These are phyloP conservation scores for Termitomyces sp. DNA, from an alignment of 768 basidiomycete genomes.

Conservation along the genomic window DNA sequence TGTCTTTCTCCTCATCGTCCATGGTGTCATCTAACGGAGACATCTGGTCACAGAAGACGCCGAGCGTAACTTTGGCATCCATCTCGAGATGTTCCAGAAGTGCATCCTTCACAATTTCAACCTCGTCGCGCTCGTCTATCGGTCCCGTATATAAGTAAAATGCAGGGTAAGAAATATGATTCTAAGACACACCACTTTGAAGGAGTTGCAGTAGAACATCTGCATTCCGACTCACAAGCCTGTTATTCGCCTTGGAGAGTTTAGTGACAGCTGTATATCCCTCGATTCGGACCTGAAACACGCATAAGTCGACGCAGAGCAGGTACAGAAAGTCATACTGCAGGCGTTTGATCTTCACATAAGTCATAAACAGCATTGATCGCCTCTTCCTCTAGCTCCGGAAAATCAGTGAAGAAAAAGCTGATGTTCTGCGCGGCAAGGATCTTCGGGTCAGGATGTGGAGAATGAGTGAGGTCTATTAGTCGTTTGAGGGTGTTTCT, in stretches of 20 bases:
- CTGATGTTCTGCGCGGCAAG: slow-evolving; percentile 55
- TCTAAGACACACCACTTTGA: slow-evolving; percentile 55
- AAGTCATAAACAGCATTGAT: slow-evolving; percentile 78
- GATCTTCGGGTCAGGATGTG: slow-evolving; percentile 41
- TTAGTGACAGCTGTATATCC: slow-evolving; percentile 59
- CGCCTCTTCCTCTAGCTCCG: slow-evolving; percentile 67
- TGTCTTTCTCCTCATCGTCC: slow-evolving; percentile 54
- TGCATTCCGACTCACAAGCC: slow-evolving; percentile 65
- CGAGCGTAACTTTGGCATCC: slow-evolving; percentile 53
- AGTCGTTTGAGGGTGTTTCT: slow-evolving; percentile 46
- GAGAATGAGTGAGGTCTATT: slow-evolving; percentile 48
- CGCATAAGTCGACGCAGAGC: slow-evolving; percentile 1
- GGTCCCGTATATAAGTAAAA: slow-evolving; percentile 2
- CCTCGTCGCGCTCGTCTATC: slow-evolving; percentile 63
- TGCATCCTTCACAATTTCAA: slow-evolving; percentile 53
- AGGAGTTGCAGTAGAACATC: slow-evolving; percentile 73
- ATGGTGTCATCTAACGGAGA: slow-evolving; percentile 41
- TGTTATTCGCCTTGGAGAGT: slow-evolving; percentile 39
- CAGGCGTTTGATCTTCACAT: slow-evolving; percentile 60
- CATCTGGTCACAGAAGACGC: slow-evolving; percentile 68
- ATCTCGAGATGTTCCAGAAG: slow-evolving; percentile 59
- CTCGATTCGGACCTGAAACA: slow-evolving; percentile 55
- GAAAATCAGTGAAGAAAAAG: slow-evolving; percentile 58
- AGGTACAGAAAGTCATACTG: slow-evolving; percentile 28
- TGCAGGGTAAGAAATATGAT: not conserved